These are phyloP conservation scores for Lecanicillium sp. DNA, from an alignment of 2,329 filamentous ascomycete species.

Conservation along the genomic window DNA sequence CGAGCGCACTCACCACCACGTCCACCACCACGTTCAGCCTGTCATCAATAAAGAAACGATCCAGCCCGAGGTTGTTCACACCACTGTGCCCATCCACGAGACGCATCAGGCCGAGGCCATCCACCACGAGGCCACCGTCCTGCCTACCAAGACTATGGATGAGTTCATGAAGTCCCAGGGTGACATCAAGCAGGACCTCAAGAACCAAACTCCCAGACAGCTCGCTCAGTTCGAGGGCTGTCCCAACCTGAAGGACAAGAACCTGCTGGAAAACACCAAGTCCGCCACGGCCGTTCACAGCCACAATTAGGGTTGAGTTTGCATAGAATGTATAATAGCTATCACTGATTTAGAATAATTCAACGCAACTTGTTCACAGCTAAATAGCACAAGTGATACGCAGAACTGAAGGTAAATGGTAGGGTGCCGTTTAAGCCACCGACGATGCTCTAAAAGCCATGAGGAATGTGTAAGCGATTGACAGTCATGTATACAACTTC, in stretches of 20 bases:
- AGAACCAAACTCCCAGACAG: conserved; percentile 45
- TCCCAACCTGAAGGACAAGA: conserved; percentile 33
- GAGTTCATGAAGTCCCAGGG: conserved; percentile 52
- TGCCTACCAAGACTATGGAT: conserved; percentile 57
- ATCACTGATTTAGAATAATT: too few relatives aligned
- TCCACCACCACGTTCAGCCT: conserved; percentile 65
- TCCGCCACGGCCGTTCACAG: neutral
- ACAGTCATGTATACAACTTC: too few relatives aligned
- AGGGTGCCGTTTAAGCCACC: too few relatives aligned
- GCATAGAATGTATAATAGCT: too few relatives aligned
- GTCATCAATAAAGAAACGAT: conserved; percentile 65
- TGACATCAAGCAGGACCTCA: conserved; percentile 43
- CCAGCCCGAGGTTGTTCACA: conserved; percentile 63
- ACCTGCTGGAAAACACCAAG: neutral
- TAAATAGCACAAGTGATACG: too few relatives aligned
- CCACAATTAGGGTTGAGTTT: too few relatives aligned
- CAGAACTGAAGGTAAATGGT: too few relatives aligned
- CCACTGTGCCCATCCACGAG: conserved; percentile 66
- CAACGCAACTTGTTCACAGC: too few relatives aligned
- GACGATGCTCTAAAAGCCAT: too few relatives aligned
- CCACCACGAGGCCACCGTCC: conserved; percentile 57
- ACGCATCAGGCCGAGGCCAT: conserved; percentile 61
- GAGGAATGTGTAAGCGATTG: too few relatives aligned
- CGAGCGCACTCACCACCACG: conserved; percentile 36
- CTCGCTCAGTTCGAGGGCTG: conserved; percentile 58